Evolutionary conservation across 192 early-diverging fungal genomes (phyloP).

Genomic region (Pilaira anomala): DNA sequence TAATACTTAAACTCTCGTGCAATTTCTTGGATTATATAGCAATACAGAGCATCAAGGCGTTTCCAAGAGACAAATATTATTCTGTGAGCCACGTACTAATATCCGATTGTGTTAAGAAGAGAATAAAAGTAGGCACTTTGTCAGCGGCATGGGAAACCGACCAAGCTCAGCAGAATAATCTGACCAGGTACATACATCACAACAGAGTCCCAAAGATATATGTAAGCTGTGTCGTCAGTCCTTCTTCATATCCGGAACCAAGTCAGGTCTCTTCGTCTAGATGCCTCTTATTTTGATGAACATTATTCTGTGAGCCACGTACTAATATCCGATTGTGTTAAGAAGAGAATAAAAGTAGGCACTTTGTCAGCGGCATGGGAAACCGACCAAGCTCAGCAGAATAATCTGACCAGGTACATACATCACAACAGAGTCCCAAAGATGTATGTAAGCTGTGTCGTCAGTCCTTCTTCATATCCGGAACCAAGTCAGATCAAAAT

Average conservation of each 20-base stretch:
- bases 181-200: neutral
- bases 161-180: neutral
- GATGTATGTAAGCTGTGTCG: neutral
- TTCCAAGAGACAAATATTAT: slow-evolving; percentile 1
- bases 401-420: neutral
- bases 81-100: neutral
- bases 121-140: no score
- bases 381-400: neutral
- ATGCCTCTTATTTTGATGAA: slow-evolving; percentile 10
- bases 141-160: neutral
- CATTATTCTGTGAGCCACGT: slow-evolving; percentile 1
- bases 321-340: slow-evolving; percentile 10
- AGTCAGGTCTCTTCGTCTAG: slow-evolving; percentile 1
- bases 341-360: neutral
- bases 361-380: slow-evolving; percentile 1
- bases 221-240: neutral
- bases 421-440: slow-evolving; percentile 11
- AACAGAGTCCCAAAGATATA: neutral
- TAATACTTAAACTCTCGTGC: no score
- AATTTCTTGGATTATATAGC: no score
- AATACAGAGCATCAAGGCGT: slow-evolving; percentile 4
- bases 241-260: neutral
- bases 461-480: slow-evolving; percentile 1
- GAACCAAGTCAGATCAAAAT: slow-evolving; percentile 9
- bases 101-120: no score